Base-by-base conservation (phyloP, 805 yeast species). In the Spathaspora boniae region DNA sequence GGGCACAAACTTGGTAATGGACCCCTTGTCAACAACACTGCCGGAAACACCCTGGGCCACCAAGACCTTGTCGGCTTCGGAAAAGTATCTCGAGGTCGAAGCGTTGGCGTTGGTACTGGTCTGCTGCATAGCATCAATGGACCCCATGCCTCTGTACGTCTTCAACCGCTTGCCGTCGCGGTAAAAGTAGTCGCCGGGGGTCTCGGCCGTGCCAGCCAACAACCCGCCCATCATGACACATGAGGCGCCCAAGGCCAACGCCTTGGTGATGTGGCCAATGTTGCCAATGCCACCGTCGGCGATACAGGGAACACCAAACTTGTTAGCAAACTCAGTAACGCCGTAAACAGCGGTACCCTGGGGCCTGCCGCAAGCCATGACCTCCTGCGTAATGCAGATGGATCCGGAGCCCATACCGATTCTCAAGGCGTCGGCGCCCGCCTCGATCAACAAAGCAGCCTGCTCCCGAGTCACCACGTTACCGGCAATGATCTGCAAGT, bases 341-440 rank as follows among this genome's bases (percentile, higher is more conserved):
- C 80, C 82, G 76, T 78, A 89, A 37, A 93, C 98, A 43, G 98
- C 98, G 48, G 98, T 88, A 70, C 98, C 98, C 74, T 93, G 98
- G 43, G 98, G 98, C 77, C 98, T 88, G 70, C 98, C 98, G 71
- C 96, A 95, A 35, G 98, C 98, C 98, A 93, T 93, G 42, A 93
- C 98, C 72, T 93, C 98, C 73, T 93, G 98, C 36, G 98, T 93
- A 62, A 93, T 93, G 78, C 98, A 93, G 62, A 94, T 94, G 44
- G 97, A 87, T 56, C 98, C 98, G 22, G 98, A 86, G 60, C 98
- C 98, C 98, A 93, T 93, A 72, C 98, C 98, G 51, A 93, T 91
- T 78, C 98, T 87, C 56, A 93, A 75, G 62, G 89, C 98, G 64
- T 93, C 98, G 36, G 95, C 96, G 68, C 98, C 98, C 35, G 95